phyloP scores from a whole-genome alignment of 2,329 filamentous ascomycete genomes.

The Amylocarpus encephaloides region DNA sequence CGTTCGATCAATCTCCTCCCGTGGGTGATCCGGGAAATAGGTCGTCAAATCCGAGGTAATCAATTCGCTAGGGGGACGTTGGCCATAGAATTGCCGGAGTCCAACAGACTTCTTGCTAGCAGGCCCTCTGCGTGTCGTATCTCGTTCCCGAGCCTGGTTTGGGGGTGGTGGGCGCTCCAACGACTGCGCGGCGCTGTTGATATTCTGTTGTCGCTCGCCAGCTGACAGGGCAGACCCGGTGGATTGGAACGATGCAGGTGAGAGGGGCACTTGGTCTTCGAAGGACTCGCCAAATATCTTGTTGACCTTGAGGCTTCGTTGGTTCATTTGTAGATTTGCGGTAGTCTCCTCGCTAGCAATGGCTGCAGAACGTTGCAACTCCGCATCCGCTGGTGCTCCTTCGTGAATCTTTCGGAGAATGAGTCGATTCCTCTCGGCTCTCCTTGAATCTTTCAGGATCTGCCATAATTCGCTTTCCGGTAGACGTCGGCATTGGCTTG shows the following conservation, averaged over 20 bases:
- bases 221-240: constrained; percentile 31
- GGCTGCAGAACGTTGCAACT: constrained; percentile 78
- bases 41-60: constrained; percentile 94
- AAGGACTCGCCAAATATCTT: constrained; percentile 84
- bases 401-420: constrained; percentile 90
- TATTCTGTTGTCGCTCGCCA: constrained; percentile 60
- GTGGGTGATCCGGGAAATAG: constrained; percentile 93
- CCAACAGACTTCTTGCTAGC: constrained; percentile 46
- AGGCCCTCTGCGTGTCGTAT: constrained; percentile 25
- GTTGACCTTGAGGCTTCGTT: constrained; percentile 82
- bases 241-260: constrained; percentile 62
- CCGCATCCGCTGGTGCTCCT: constrained; percentile 79
- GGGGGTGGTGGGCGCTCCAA: constrained; percentile 43
- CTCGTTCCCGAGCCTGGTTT: constrained; percentile 31
- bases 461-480: constrained; percentile 84
- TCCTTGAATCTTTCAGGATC: constrained; percentile 79
- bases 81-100: constrained; percentile 79
- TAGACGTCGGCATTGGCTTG: constrained; percentile 72
- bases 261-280: constrained; percentile 74
- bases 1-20: constrained; percentile 92
- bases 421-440: constrained; percentile 81
- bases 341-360: constrained; percentile 85
- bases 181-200: constrained; percentile 52
- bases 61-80: constrained; percentile 89
- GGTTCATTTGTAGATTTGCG: constrained; percentile 63